Conservation (phyloP, 352 stramenopile genomes). For the Synura sp. region DNA sequence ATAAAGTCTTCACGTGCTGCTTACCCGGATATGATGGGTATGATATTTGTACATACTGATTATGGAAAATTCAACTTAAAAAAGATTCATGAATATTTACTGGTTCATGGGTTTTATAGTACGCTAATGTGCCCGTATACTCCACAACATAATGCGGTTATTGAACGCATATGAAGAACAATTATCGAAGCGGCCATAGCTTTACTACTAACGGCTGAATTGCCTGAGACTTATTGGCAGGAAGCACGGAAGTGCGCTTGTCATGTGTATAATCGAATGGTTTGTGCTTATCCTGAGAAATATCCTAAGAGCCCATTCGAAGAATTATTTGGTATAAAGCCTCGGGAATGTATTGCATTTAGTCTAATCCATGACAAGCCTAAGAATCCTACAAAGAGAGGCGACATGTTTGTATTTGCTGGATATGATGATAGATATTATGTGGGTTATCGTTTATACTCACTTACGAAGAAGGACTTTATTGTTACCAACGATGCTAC, state of each 20-base stretch:
- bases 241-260: background rate
- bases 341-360: background rate
- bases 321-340: background rate
- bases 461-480: slow-evolving; percentile 36
- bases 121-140: background rate
- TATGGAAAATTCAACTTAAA: slow-evolving; percentile 9
- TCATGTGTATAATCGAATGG: slow-evolving; percentile 32
- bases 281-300: background rate
- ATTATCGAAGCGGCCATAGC: background rate
- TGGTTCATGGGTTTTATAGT: background rate
- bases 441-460: slow-evolving; percentile 33
- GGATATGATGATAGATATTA: slow-evolving; percentile 3
- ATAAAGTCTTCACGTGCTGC: background rate
- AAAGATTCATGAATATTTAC: background rate
- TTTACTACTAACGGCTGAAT: background rate
- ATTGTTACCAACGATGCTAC: slow-evolving; percentile 38
- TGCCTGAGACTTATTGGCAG: background rate
- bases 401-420: background rate
- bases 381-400: background rate
- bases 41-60: slow-evolving; percentile 9
- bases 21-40: background rate
- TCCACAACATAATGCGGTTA: slow-evolving; percentile 9
- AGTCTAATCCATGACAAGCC: background rate
- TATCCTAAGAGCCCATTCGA: background rate
- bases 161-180: slow-evolving; percentile 4